Evolutionary conservation across 352 stramenopile genomes (phyloP).

Genomic region (Phytophthora quininea): DNA sequence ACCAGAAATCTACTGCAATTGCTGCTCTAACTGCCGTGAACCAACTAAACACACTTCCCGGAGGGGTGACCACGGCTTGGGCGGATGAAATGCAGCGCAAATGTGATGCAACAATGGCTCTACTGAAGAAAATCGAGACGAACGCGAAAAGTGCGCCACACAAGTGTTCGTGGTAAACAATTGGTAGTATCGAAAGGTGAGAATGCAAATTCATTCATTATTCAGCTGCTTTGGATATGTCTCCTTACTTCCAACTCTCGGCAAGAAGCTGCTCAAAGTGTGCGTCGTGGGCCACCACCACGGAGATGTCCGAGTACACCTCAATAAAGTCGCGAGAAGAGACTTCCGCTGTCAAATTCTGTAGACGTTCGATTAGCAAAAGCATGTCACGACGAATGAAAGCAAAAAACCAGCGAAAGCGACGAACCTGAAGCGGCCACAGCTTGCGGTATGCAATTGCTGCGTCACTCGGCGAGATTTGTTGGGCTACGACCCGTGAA

Average conservation of each 20-base stretch:
- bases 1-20: not conserved
- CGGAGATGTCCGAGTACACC: conserved; percentile 75
- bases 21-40: no score
- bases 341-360: conserved; percentile 41
- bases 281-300: conserved; percentile 56
- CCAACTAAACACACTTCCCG: not conserved
- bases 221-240: no score
- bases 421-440: conserved; percentile 40
- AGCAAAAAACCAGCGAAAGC: not conserved
- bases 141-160: conserved; percentile 32
- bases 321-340: conserved; percentile 66
- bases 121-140: conserved; percentile 54
- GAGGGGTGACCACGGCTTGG: conserved; percentile 27
- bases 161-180: conserved; percentile 8
- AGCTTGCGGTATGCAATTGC: conserved; percentile 51
- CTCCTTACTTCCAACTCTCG: conserved; percentile 67
- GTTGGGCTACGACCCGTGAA: conserved; percentile 48
- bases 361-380: not conserved
- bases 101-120: conserved; percentile 45
- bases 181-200: no score
- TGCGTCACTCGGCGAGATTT: conserved; percentile 43
- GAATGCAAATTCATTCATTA: conserved; percentile 2
- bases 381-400: not conserved
- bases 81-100: conserved; percentile 49
- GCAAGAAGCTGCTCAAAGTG: conserved; percentile 73